These are phyloP conservation scores for Ceratocystis alfenasii DNA, from an alignment of 2,329 filamentous ascomycete species.

Conservation along the genomic window DNA sequence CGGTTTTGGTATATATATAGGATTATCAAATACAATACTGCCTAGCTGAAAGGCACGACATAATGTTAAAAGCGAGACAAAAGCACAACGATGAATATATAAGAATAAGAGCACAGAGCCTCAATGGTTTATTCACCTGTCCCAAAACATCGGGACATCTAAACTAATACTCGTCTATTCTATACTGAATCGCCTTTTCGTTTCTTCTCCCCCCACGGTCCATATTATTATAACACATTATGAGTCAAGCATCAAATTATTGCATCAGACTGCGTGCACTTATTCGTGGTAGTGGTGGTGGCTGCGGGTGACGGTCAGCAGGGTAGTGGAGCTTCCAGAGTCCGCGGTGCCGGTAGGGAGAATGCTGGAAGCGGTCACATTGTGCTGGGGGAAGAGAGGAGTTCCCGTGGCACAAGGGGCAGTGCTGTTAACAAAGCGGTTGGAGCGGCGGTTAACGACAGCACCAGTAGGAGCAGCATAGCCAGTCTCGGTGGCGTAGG, in stretches of 20 bases:
- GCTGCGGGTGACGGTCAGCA: neutral
- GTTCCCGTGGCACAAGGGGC: neutral
- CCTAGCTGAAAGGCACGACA: no score
- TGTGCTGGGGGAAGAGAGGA: neutral
- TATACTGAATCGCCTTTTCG: neutral
- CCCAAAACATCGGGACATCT: neutral
- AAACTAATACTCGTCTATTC: conserved; percentile 10
- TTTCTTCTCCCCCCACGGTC: neutral
- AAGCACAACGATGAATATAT: neutral
- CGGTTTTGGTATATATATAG: no score
- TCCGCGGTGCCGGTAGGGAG: neutral
- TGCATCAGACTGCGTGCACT: neutral
- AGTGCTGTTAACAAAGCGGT: conserved; percentile 4
- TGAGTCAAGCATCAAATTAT: neutral
- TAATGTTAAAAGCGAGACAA: neutral
- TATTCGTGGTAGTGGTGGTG: neutral
- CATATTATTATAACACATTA: neutral
- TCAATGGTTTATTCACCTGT: neutral
- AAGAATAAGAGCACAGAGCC: neutral
- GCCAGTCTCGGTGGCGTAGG: neutral
- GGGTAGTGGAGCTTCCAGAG: neutral
- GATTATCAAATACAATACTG: no score
- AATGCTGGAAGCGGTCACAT: neutral
- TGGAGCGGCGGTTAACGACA: neutral
- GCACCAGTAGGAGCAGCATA: neutral